Evolutionary conservation across 306 rosid genomes (phyloP), one percentile per base, ranked within the genome.

Genomic region (Dryas octopetala): DNA sequence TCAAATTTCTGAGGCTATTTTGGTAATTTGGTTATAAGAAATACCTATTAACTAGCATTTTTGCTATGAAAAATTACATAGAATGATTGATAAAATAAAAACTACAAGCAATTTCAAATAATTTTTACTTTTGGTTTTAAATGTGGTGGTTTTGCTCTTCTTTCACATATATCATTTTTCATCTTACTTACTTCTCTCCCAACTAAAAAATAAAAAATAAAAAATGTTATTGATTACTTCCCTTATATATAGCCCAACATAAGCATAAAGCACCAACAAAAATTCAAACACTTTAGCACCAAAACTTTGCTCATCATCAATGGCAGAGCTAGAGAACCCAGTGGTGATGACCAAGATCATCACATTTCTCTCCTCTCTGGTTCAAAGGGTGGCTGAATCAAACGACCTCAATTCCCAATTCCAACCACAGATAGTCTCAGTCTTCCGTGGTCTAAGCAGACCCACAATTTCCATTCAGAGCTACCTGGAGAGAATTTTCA

Each of bases 241-340:
- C 55, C 64, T 62, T 74, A 74, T 63, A 70, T 62, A 74, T 57
- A 81, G 1, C 67, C 68, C 60, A 54, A 69, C 73, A 58, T 13
- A 71, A 45, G 26, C 60, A 67, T 50, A 7, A 9, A 59, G 48
- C 68, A 73, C 28, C 80, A 64, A 61, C 52, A 79, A 55, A 79
- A 68, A 58, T 84, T 67, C 77, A 81, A 84, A 77, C 81, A 68
- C 28, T 64, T 54, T 28, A 9, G 62, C 19, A 71, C 78, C 83
- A 61, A 23, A 23, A 23, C 23, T 66, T 77, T 63, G 66, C 32
- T 64, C 49, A 66, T 46, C 76, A 9, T 60, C 76, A 80, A 95
- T 92, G 99, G 97, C 93, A 61, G 99, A 92, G 78, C 82, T 95
- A 15, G 97, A 90, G 88, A 86, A 76, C 79, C 93, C 97, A 49